Evolutionary conservation across 148 eudicot genomes (phyloP), one percentile per base, ranked within the genome.

Genomic region (Silene conica): DNA sequence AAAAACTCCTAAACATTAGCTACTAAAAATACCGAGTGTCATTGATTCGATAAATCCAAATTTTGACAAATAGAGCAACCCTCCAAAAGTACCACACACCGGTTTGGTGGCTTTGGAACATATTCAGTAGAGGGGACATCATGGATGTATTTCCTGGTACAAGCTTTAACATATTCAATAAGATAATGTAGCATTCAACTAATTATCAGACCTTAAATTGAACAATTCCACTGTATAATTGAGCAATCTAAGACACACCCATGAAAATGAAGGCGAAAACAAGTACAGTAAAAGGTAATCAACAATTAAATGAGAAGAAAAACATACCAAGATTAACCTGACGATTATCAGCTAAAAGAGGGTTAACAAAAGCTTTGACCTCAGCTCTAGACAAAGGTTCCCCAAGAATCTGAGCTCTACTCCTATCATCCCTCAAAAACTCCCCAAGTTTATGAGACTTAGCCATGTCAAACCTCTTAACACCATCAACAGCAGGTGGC

Each of bases 361-460:
- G 87, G 75, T 76, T 83, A 58, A 93, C 63, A 73, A 93, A 84
- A 79, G 86, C 83, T 38, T 73, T 74, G 62, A 83, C 79, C 84
- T 94, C 97, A 31, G 81, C 85, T 75, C 69, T 86, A 14, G 86
- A 84, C 83, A 94, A 82, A 0, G 93, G 97, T 75, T 77, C 83
- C 18, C 98, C 98, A 58, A 94, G 76, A 56, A 94, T 83, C 78
- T 88, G 86, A 34, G 82, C 76, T 62, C 95, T 81, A 58, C 82
- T 85, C 74, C 73, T 85, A 16, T 64, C 66, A 63, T 79, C 78
- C 5, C 23, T 73, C 67, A 73, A 55, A 74, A 75, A 81, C 31
- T 80, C 81, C 72, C 91, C 92, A 70, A 89, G 69, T 59, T 81
- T 60, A 67, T 68, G 81, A 6, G 79, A 80, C 59, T 58, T 81